These are phyloP conservation scores for Erigeron canadensis DNA, from an alignment of 129 eudicot species.

Conservation along the genomic window DNA sequence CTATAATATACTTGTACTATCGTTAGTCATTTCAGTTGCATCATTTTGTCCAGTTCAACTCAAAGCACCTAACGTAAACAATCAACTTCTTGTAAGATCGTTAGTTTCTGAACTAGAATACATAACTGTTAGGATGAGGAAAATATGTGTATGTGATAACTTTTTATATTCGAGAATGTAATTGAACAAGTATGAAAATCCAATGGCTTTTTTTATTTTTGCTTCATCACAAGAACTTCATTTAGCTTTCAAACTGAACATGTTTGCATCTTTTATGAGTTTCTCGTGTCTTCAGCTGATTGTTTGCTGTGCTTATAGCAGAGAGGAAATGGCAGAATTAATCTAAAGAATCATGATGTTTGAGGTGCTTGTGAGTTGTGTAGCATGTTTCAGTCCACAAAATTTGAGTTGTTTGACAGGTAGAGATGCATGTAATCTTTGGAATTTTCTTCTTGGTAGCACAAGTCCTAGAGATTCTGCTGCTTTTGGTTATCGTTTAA, in stretches of 20 bases:
- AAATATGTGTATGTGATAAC: neutral
- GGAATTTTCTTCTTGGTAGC: neutral
- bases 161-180: neutral
- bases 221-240: neutral
- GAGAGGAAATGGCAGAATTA: slow-evolving; percentile 69
- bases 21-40: too few species aligned
- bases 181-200: neutral
- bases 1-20: too few species aligned
- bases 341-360: neutral
- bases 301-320: slow-evolving; percentile 26
- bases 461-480: neutral
- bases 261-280: neutral
- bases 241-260: neutral
- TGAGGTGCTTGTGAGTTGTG: neutral
- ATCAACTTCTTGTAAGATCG: too few species aligned
- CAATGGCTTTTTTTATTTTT: neutral
- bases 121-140: neutral
- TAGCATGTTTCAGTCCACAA: too few species aligned
- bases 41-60: too few species aligned
- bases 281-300: neutral
- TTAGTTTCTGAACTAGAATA: too few species aligned
- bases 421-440: neutral
- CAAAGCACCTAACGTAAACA: too few species aligned
- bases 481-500: neutral
- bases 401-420: too few species aligned